These are phyloP conservation scores for Datura wrightii DNA, from an alignment of 257 asterid species.

Conservation along the genomic window DNA sequence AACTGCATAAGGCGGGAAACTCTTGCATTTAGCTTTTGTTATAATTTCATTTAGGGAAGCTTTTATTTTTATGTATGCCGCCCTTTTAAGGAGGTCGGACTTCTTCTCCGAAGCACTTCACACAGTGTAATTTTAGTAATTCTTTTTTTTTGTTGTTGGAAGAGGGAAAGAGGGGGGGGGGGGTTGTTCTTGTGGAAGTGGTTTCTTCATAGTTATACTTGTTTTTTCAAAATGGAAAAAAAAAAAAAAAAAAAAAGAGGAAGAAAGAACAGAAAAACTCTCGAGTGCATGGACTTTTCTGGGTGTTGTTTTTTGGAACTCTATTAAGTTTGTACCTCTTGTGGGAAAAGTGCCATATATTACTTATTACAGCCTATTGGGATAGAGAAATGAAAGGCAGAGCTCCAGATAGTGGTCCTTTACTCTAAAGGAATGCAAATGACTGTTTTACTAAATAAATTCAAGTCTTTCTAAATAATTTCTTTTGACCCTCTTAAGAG, in stretches of 20 bases:
- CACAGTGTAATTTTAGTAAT: no score
- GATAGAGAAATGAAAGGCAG: not conserved
- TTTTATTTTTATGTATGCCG: not conserved
- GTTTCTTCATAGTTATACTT: not conserved
- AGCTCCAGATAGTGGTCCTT: not conserved
- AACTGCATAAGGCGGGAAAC: not conserved
- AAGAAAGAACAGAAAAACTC: not conserved
- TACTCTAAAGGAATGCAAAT: not conserved
- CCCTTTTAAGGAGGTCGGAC: not conserved
- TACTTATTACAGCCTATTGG: not conserved
- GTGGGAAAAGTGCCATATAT: not conserved
- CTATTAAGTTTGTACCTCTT: not conserved
- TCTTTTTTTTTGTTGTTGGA: no score
- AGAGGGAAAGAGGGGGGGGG: no score
- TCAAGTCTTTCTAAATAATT: not conserved
- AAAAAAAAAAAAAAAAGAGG: not conserved
- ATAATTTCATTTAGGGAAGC: not conserved
- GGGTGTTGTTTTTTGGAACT: not conserved
- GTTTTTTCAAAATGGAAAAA: not conserved
- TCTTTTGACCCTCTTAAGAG: slow-evolving; percentile 4
- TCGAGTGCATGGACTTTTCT: not conserved
- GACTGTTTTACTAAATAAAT: not conserved
- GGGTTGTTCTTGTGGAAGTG: no score
- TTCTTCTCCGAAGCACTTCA: not conserved
- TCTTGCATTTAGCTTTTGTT: not conserved